Base-by-base conservation (phyloP, 2,329 filamentous ascomycete genomes). In the Fusarium transvaalense region DNA sequence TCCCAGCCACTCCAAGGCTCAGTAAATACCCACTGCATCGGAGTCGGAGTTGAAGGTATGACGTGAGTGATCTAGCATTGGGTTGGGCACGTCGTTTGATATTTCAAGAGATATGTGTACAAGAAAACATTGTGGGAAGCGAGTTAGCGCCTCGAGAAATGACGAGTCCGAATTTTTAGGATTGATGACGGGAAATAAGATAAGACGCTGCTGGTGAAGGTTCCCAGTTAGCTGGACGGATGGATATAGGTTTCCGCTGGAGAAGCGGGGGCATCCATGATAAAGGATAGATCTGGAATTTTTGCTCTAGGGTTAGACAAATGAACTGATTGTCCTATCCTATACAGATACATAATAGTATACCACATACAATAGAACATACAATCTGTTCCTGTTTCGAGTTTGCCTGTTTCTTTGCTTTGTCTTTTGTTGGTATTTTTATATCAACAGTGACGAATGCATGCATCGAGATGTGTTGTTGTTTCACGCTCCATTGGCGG, bases 1-100 rank as follows among this genome's bases (percentile, higher is more conserved):
- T 29, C 82, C 83, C 34, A 77, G 74, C 39, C 80, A 78, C 34
- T 79, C 75, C 45, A 77, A 79, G 72, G 75, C 61, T 73, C 74
- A 39, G 71, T 76, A 41, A 76, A 68, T 62, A 66, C 62, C 23
- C 64, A 67, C n/a, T 76, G 77, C 71, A 73, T 59, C 71, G 76
- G 60, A 78, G 39, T 50, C 19, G 41, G 62, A 32, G 35, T 43
- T 50, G 54, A 51, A 43, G 63, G 56, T 56, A 54, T 47, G 38
- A 31, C 52, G 62, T 53, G 55, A 46, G 39, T 47, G 61, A 68
- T 69, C 42, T 72, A 62, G 41, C 60, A 57, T 71, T 69, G 65
- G 54, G 53, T 69, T 70, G 71, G 50, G 51, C 57, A 66, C 51
- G 67, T 62, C 51, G 46, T 52, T 66, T 74, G 71, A 71, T 66